Evolutionary conservation across 129 eudicot genomes (phyloP).

Genomic region (Tagetes erecta): DNA sequence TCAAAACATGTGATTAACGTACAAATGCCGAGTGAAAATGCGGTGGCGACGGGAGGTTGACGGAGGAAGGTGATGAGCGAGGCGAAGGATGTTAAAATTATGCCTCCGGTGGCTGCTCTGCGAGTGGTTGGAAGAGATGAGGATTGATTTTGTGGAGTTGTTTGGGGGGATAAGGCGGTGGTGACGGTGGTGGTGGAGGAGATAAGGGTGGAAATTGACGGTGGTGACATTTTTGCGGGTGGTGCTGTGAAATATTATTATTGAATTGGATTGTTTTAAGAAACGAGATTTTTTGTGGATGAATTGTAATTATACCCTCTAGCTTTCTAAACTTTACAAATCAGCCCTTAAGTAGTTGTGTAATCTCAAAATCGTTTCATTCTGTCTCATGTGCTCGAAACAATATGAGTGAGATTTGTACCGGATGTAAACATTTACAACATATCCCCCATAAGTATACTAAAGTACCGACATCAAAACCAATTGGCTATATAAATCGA

Average conservation of each 20-base stretch:
- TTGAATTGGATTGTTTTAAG: neutral
- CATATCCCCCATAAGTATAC: too few species aligned
- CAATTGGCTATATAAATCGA: too few species aligned
- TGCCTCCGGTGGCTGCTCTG: slow-evolving; percentile 43
- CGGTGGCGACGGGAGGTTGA: slow-evolving; percentile 52
- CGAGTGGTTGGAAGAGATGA: slow-evolving; percentile 43
- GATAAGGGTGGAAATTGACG: slow-evolving; percentile 34
- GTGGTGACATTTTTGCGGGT: slow-evolving; percentile 50
- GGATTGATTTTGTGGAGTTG: neutral
- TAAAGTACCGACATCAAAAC: too few species aligned
- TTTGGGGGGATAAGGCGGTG: neutral
- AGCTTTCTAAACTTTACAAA: neutral
- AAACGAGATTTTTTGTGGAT: neutral
- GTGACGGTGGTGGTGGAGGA: slow-evolving; percentile 27
- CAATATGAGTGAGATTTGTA: too few species aligned
- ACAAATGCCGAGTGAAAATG: slow-evolving; percentile 81
- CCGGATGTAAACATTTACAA: too few species aligned
- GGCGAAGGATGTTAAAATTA: slow-evolving; percentile 44
- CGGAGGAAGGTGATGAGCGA: slow-evolving; percentile 42
- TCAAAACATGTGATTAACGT: slow-evolving; percentile 8
- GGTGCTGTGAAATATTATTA: neutral
- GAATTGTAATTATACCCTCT: neutral
- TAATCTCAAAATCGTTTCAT: too few species aligned
- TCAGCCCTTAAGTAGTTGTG: neutral
- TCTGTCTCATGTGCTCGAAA: too few species aligned